Percentiles rank a stretch among this genome's conserved stretches.
Evolutionary conservation across 768 basidiomycete species (phyloP).

Genomic region (Cystofilobasidium bisporidii): DNA sequence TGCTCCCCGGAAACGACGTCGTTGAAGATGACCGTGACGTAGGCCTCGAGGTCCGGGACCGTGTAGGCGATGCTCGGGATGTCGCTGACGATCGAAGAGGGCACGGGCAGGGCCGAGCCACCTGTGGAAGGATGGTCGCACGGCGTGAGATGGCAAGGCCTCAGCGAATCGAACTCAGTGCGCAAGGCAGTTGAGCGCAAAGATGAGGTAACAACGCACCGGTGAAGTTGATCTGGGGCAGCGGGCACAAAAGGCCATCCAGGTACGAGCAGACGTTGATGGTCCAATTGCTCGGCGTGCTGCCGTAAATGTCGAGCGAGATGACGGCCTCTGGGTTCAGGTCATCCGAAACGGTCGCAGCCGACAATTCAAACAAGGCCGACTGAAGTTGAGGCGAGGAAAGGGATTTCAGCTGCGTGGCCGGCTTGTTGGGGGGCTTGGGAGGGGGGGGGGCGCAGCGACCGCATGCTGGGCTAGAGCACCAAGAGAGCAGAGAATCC

Average conservation of each 20-base stretch:
- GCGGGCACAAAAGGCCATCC: conserved; percentile 66
- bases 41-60: conserved; percentile 87
- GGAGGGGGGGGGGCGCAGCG: background rate
- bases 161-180: background rate
- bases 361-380: conserved; percentile 72
- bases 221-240: conserved; percentile 76
- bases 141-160: background rate
- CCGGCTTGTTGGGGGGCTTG: too few relatives aligned
- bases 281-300: conserved; percentile 70
- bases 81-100: conserved; percentile 43
- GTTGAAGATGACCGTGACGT: conserved; percentile 64
- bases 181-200: too few relatives aligned
- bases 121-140: background rate
- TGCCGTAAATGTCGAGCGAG: conserved; percentile 78
- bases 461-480: background rate
- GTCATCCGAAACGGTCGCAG: conserved; percentile 58
- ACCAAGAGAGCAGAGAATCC: too few relatives aligned
- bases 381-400: conserved; percentile 42
- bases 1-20: conserved; percentile 60
- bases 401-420: too few relatives aligned
- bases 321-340: conserved; percentile 74
- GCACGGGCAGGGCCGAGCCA: conserved; percentile 38
- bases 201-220: conserved; percentile 42
- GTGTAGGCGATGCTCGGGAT: conserved; percentile 62
- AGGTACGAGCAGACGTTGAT: conserved; percentile 74